These are phyloP conservation scores for Fraxinus anomala DNA, from an alignment of 257 asterid genomes.

Conservation along the genomic window DNA sequence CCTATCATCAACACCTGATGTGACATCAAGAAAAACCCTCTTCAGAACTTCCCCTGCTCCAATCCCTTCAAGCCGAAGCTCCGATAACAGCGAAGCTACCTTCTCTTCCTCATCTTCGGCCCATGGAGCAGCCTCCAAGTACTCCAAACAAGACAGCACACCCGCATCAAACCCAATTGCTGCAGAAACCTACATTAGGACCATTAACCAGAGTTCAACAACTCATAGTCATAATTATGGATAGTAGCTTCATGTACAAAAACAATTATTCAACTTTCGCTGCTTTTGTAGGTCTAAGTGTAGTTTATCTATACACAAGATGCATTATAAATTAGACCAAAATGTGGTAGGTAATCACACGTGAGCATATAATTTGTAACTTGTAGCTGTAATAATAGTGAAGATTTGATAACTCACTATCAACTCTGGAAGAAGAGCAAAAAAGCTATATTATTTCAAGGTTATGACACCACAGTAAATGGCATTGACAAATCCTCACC, in stretches of 20 bases:
- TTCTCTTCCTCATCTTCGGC: conserved; percentile 92
- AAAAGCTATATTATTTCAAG: not conserved
- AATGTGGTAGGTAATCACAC: not conserved
- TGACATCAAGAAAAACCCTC: conserved; percentile 63
- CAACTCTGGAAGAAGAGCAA: not conserved
- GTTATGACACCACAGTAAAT: not conserved
- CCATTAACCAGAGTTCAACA: conserved; percentile 3
- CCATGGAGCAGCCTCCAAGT: conserved; percentile 98
- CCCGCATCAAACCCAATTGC: conserved; percentile 97
- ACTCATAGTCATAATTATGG: not conserved
- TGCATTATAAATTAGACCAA: too few relatives aligned
- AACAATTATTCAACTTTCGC: too few relatives aligned
- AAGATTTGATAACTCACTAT: not conserved
- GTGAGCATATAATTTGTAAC: too few relatives aligned
- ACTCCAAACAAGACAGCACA: conserved; percentile 81
- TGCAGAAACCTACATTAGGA: conserved; percentile 70
- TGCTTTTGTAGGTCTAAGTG: too few relatives aligned
- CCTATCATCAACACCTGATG: conserved; percentile 17
- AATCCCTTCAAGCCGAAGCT: conserved; percentile 77
- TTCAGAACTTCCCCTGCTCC: conserved; percentile 81
- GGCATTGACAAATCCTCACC: not conserved
- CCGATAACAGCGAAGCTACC: conserved; percentile 79
- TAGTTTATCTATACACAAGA: not conserved
- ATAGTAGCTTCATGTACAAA: not conserved
- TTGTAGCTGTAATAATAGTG: too few relatives aligned